Base-by-base conservation (phyloP, 106 monocot species). In the Dendrobium catenatum region DNA sequence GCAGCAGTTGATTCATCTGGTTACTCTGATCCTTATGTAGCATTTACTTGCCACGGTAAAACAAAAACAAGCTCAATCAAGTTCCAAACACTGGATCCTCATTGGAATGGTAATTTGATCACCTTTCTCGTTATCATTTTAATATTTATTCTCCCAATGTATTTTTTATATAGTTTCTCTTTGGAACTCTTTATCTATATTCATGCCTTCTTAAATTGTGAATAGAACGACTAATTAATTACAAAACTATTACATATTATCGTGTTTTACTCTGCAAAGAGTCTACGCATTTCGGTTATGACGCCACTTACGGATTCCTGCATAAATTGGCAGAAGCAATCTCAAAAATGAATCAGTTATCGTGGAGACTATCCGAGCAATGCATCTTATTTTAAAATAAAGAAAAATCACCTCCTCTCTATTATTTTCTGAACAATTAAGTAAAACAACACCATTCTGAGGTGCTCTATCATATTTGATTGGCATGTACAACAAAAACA, bases 11-110 rank as follows among this genome's bases (percentile, higher is more conserved):
- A 85, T 85, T 83, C 88, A 54, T 61, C 86, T 80, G 89, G 83
- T n/a, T 84, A 79, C 29, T 91, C 86, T 84, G 90, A 92, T 86
- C 89, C 92, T 11, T 95, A 93, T 81, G 90, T 92, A 47, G 88
- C 89, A 72, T 95, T 95, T 82, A 91, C 88, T 41, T 95, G 92
- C 79, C 92, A 95, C 70, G 88, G 92, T 41, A 87, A 84, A 82
- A 88, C 85, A 72, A 95, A 83, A 79, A 93, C 92, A 18, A 95
- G 95, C 82, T 95, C 95, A 73, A 89, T 95, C 80, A 95, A 93
- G 76, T 95, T 95, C 51, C 92, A 95, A 55, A 88, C 86, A 29
- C 31, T 80, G 44, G 85, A 87, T 73, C 95, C 95, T 47, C 84
- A 86, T 9, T 95, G 95, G 95, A 95, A 95, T 82, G 95, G 95